Base-by-base conservation (phyloP, 1,139 yeast genomes). In the Geotrichum restrictum region DNA sequence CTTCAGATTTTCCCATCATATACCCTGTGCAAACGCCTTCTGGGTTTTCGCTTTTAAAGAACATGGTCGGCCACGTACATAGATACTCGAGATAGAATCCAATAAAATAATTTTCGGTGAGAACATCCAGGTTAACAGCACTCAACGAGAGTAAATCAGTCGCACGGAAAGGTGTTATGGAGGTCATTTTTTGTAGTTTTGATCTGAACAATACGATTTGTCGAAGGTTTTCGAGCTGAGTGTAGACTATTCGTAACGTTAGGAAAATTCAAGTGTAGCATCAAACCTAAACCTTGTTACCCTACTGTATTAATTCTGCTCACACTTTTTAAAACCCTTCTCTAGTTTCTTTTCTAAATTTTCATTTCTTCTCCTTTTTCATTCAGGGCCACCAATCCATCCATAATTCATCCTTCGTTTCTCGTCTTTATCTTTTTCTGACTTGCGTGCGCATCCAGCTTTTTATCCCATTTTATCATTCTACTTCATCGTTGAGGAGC, bases 1-100 rank as follows among this genome's bases (percentile, higher is more conserved):
- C 98, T 68, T 94, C 98, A 2, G 95, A 84, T 69, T 94, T 94
- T n/a, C 95, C 98, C 81, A 94, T 83, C 95, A 94, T 70, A 58
- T 70, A 70, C 6, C 74, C 74, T 0, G 69, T 61, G 40, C 64
- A 62, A 22, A 56, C 40, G 24, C 61, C 63, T 19, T 53, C 54
- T 2, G 65, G 61, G 54, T 83, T 80, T 5, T 70, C 70, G 13
- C 91, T 80, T 66, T 88, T 86, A 77, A 89, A 91, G 69, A 91
- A 86, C 53, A 94, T 73, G 32, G 89, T 77, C 2, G 98, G 98
- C 97, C 98, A 91, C 49, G 78, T 76, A 11, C 82, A 77, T 51
- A 94, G 74, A 64, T 94, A 94, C 59, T 88, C 89, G 32, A 87
- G 77, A 64, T 93, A 94, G 66, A 89, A 93, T 47, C 82, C 85